Percentiles rank a stretch among this genome's conserved stretches.
These are phyloP conservation scores for Colletotrichum karsti DNA, from an alignment of 2,329 filamentous ascomycete species.

Conservation along the genomic window DNA sequence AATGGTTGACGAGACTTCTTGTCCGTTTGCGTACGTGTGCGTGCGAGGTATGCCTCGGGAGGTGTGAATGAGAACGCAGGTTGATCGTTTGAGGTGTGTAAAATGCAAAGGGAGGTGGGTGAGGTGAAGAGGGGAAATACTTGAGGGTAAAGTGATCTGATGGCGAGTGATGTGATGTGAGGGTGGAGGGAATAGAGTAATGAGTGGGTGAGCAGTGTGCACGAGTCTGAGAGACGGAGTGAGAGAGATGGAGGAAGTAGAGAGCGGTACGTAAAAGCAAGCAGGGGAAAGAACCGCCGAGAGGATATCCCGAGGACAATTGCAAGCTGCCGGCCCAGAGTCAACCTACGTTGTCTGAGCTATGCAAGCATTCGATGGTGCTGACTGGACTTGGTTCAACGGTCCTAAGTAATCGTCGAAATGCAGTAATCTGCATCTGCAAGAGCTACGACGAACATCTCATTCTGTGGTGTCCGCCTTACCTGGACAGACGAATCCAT, in stretches of 20 bases:
- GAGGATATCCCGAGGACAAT: constrained; percentile 18
- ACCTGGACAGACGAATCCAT: background rate
- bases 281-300: constrained; percentile 8
- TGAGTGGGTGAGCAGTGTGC: constrained; percentile 19
- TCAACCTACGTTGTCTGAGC: background rate
- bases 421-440: too few relatives aligned
- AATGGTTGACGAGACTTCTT: background rate
- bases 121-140: background rate
- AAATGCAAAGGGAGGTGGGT: background rate
- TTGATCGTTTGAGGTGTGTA: background rate
- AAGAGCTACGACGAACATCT: background rate
- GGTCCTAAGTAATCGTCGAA: background rate
- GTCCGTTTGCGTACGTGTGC: constrained; percentile 20
- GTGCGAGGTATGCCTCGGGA: background rate
- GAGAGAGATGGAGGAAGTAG: background rate
- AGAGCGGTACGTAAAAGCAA: constrained; percentile 24
- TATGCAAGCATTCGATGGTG: background rate
- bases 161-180: constrained; percentile 5
- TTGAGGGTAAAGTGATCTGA: constrained; percentile 1
- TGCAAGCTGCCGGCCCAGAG: background rate
- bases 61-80: background rate
- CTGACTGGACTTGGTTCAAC: background rate
- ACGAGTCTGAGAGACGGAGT: background rate
- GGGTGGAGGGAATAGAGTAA: constrained; percentile 20
- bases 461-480: background rate